Percentiles rank a stretch among this genome's conserved stretches.
Evolutionary conservation across 2,329 filamentous ascomycete genomes (phyloP).

Genomic region (Pseudopithomyces chartarum): DNA sequence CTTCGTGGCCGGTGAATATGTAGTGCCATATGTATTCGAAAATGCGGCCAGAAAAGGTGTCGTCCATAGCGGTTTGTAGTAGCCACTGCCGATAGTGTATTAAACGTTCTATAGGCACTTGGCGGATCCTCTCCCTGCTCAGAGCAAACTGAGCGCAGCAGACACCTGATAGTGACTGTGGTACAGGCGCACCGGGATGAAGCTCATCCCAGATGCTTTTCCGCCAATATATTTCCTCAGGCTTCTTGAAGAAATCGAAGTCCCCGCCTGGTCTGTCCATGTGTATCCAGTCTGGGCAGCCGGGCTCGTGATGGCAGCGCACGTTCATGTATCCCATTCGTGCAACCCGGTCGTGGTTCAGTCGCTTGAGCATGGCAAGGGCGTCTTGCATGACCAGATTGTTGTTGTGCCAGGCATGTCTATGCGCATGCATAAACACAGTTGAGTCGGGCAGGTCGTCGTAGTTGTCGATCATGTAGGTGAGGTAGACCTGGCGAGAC

Average conservation of each 20-base stretch:
- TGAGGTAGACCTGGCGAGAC: slow-evolving; percentile 54
- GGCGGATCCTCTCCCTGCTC: slow-evolving; percentile 53
- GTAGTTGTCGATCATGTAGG: slow-evolving; percentile 68
- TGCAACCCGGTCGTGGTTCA: slow-evolving; percentile 58
- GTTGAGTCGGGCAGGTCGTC: slow-evolving; percentile 62
- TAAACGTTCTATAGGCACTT: slow-evolving; percentile 57
- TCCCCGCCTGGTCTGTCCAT: slow-evolving; percentile 47
- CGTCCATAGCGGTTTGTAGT: slow-evolving; percentile 42
- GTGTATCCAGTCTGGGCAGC: slow-evolving; percentile 65
- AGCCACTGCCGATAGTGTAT: slow-evolving; percentile 61
- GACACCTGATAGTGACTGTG: slow-evolving; percentile 47
- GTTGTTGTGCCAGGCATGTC: slow-evolving; percentile 65
- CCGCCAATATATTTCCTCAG: slow-evolving; percentile 45
- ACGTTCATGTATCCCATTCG: slow-evolving; percentile 64
- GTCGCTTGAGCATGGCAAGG: slow-evolving; percentile 54
- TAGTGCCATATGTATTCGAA: slow-evolving; percentile 50
- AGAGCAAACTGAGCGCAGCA: slow-evolving; percentile 65
- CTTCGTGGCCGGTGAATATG: slow-evolving; percentile 46
- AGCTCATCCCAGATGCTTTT: slow-evolving; percentile 45
- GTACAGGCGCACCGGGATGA: slow-evolving; percentile 48
- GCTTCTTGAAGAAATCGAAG: slow-evolving; percentile 46
- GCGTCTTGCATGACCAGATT: slow-evolving; percentile 57
- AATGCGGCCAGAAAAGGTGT: slow-evolving; percentile 45
- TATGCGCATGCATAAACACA: slow-evolving; percentile 64
- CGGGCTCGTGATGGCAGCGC: slow-evolving; percentile 62